Conservation (phyloP, 2,329 filamentous ascomycete genomes). For the Venturia aucupariae region DNA sequence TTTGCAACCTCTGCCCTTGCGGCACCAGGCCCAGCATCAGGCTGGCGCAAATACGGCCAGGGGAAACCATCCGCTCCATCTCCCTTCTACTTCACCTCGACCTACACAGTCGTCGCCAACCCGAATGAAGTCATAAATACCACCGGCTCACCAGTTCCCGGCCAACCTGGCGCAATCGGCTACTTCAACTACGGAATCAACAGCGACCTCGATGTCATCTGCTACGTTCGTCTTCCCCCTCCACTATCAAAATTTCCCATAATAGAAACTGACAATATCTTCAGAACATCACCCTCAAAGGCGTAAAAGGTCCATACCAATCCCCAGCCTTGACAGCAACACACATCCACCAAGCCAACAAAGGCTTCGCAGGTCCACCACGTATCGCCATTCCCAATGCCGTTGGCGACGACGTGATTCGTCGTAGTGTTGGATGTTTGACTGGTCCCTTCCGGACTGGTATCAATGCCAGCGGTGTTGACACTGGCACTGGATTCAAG, state of each 20-base stretch:
- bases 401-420: slow-evolving; percentile 27
- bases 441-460: slow-evolving; percentile 37
- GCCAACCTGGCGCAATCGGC: slow-evolving; percentile 37
- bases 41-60: not conserved
- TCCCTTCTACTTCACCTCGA: slow-evolving; percentile 38
- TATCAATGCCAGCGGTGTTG: slow-evolving; percentile 31
- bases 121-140: slow-evolving; percentile 42
- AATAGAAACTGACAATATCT: not conserved
- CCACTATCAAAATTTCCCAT: not conserved
- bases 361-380: slow-evolving; percentile 41
- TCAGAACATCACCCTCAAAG: slow-evolving; percentile 41
- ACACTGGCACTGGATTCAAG: slow-evolving; percentile 40
- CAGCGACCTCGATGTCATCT: slow-evolving; percentile 34
- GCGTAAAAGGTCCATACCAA: slow-evolving; percentile 42
- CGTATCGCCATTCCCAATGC: slow-evolving; percentile 45
- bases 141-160: slow-evolving; percentile 25
- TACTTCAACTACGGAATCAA: slow-evolving; percentile 47
- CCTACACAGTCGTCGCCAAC: slow-evolving; percentile 39
- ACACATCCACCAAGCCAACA: slow-evolving; percentile 44
- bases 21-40: not conserved
- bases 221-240: slow-evolving; percentile 25
- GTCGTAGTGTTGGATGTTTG: slow-evolving; percentile 35
- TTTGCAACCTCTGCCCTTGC: not conserved
- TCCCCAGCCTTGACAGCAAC: slow-evolving; percentile 45
- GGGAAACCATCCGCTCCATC: not conserved